Base-by-base conservation (phyloP, 2,329 filamentous ascomycete genomes). In the Hypoxylon sp. region DNA sequence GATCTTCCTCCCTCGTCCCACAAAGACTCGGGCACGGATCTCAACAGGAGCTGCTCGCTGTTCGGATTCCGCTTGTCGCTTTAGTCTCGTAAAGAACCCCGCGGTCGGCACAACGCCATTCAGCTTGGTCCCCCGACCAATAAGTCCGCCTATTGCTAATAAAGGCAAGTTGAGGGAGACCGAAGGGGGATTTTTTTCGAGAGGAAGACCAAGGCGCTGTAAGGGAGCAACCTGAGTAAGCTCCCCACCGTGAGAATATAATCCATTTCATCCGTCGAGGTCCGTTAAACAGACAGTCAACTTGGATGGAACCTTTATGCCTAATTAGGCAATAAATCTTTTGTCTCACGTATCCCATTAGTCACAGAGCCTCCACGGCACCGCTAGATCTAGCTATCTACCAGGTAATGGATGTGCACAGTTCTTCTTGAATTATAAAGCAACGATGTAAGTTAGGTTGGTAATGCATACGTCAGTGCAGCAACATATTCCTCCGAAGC, bases 141-240 rank as follows among this genome's bases (percentile, higher is more conserved):
- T 66, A 15, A 59, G 26, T 32, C 46, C 20, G 49, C 32, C 64
- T 32, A 28, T 50, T 52, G 52, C 50, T 54, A 56, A 52, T 52
- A 49, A 41, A 56, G 51, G 53, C 47, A 56, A 64, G 60, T 54
- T 43, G 39, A 52, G 55, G 37, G 28, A 44, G 56, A 39, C 47
- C 58, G 17, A 41, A 41, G 37, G 37, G n/a, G 37, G 17, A 20
- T 41, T 20, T 20, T n/a, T 32, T 20, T n/a, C 24, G 22, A 28
- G 44, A 57, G 55, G 62, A 59, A 28, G 56, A 26, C 39, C 30
- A 58, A 59, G 65, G 52, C 64, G 61, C 61, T 58, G 65, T 56
- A 65, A 69, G 70, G 68, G 74, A 56, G 69, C 70, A 65, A 69
- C 68, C 68, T 75, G 73, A 75, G 73, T 75, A 76, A 76, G 73